Base-by-base conservation (phyloP, 2,329 filamentous ascomycete genomes). In the Trichoderma endophyticum region DNA sequence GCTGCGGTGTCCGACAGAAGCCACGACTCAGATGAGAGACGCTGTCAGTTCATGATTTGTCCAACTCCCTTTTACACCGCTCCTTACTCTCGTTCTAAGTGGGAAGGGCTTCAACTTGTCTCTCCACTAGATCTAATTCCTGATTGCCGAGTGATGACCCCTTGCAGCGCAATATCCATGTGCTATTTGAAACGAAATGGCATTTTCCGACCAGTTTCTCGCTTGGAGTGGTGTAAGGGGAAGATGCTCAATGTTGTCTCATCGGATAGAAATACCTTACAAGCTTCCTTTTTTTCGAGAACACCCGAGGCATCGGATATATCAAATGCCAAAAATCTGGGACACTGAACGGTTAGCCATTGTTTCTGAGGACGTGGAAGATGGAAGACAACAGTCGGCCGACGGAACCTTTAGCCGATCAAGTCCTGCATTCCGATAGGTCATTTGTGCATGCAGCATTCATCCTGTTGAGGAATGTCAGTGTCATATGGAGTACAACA, bases 401-500 rank as follows among this genome's bases (percentile, higher is more conserved):
- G 5, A 54, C 21, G 48, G 48, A 43, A 28, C 34, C n/a, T 18
- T 36, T 51, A 30, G 28, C 15, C 28, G 34, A 62, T 39, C 11
- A 18, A 26, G 3, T 4, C 14, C 32, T 48, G 26, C 11, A 14
- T 14, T 61, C 39, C 21, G 28, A 61, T 26, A 54, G 54, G 36
- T 28, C 12, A 14, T 56, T 54, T 54, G 57, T 54, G 6, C 21
- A 61, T 18, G 24, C 12, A 28, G 21, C 43, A 7, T 54, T 21
- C 39, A 9, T 28, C 57, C 24, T 36, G n/a, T 14, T n/a, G 48
- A 30, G 67, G 43, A 30, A 48, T 18, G 36, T 24, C 57, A 43
- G 51, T 34, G 32, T 54, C 66, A 62, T 62, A 24, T 34, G 67
- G 67, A 21, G 32, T 26, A 71, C 68, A 71, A 15, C 68, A 71